A percentile compares a stretch with the other conserved stretches of the same genome.
Conservation (phyloP, 2,329 filamentous ascomycete species). For the Chlorencoelia australis region DNA sequence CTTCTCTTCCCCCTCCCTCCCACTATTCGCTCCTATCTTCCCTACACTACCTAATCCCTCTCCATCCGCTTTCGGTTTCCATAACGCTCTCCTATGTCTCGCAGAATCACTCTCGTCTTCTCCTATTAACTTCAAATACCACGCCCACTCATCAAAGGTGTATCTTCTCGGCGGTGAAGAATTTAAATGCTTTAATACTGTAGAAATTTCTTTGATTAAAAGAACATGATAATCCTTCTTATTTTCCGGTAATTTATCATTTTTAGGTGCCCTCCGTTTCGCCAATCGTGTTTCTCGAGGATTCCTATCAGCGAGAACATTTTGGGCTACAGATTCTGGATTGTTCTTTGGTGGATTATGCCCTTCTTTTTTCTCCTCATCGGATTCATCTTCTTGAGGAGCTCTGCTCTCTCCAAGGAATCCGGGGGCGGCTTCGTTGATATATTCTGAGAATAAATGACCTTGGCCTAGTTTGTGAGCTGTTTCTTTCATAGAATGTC, state of each 20-base stretch:
- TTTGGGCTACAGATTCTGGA: slow-evolving; percentile 17
- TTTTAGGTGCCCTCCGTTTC: slow-evolving; percentile 8
- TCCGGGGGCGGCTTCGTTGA: slow-evolving; percentile 33
- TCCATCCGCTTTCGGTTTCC: slow-evolving; percentile 9
- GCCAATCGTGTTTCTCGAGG: slow-evolving; percentile 9
- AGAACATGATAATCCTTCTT: slow-evolving; percentile 45
- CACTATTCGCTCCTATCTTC: slow-evolving; percentile 23
- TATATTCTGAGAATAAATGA: slow-evolving; percentile 30
- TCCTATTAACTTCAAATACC: slow-evolving; percentile 70
- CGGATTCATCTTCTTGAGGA: slow-evolving; percentile 14
- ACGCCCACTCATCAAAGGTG: slow-evolving; percentile 76
- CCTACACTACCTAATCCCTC: slow-evolving; percentile 10
- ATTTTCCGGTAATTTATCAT: slow-evolving; percentile 24
- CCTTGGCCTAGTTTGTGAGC: slow-evolving; percentile 35
- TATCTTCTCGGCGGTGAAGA: slow-evolving; percentile 53
- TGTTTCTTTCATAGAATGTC: slow-evolving; percentile 35
- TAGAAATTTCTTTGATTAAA: slow-evolving; percentile 62
- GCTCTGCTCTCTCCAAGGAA: slow-evolving; percentile 29
- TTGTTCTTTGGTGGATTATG: slow-evolving; percentile 12
- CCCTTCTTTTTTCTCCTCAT: slow-evolving; percentile 13
- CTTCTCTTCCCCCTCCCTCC: slow-evolving; percentile 27
- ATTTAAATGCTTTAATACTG: slow-evolving; percentile 53
- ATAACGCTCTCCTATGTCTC: slow-evolving; percentile 35
- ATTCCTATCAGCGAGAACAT: slow-evolving; percentile 6
- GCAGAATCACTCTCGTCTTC: slow-evolving; percentile 46